Evolutionary conservation across 2,329 filamentous ascomycete species (phyloP).

Genomic region (Coniella vitis): DNA sequence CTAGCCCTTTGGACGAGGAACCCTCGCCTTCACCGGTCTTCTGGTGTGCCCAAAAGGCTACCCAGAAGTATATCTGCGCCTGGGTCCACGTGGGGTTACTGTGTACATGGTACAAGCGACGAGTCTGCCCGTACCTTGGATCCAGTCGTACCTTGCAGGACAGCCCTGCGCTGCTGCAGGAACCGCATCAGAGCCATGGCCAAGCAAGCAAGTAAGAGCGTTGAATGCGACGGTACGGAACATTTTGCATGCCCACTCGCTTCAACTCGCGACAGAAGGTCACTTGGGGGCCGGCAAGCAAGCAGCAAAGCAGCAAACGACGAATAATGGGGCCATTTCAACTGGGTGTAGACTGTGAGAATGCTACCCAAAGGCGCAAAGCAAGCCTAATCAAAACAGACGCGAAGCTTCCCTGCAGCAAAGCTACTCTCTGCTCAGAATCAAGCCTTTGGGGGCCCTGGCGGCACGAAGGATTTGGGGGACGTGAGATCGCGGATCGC

Average conservation of each 20-base stretch:
- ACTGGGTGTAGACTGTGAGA: too few relatives aligned
- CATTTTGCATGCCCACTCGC: neutral
- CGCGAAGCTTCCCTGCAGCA: neutral
- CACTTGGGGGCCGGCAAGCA: too few relatives aligned
- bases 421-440: neutral
- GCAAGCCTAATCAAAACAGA: neutral
- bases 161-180: slow-evolving; percentile 7
- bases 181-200: neutral
- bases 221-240: neutral
- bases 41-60: too few relatives aligned
- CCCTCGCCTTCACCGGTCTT: slow-evolving; percentile 15
- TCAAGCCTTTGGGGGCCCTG: neutral
- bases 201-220: neutral
- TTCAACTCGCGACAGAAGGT: neutral
- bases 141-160: slow-evolving; percentile 9
- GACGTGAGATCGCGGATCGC: slow-evolving; percentile 3
- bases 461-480: neutral
- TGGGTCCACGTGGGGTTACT: slow-evolving; percentile 3
- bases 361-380: too few relatives aligned
- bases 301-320: too few relatives aligned
- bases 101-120: neutral
- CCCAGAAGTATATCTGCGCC: too few relatives aligned
- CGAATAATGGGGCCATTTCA: too few relatives aligned
- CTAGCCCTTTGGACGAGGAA: neutral
- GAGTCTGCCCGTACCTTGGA: slow-evolving; percentile 1